phyloP scores from a whole-genome alignment of 768 basidiomycete species.

The Boletus tylopilopsis region DNA sequence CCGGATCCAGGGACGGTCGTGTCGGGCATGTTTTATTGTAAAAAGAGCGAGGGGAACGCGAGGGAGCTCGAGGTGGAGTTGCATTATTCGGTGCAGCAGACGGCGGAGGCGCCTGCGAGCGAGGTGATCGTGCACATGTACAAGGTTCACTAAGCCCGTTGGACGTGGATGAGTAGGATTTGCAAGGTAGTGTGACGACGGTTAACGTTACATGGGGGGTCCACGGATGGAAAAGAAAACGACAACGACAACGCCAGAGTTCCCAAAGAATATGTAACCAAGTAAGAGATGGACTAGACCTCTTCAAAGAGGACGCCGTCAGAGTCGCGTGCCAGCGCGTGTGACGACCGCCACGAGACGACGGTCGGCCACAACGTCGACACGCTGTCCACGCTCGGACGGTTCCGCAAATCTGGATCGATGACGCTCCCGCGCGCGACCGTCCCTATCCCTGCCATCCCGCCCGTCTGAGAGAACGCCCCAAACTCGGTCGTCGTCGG shows the following conservation, averaged over 20 bases:
- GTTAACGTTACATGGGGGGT: slow-evolving; percentile 7
- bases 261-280: background rate
- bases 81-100: slow-evolving; percentile 57
- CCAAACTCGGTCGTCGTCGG: slow-evolving; percentile 21
- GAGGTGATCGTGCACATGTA: slow-evolving; percentile 72
- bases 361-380: slow-evolving; percentile 2
- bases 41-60: slow-evolving; percentile 76
- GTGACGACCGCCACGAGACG: slow-evolving; percentile 7
- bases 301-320: background rate
- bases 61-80: slow-evolving; percentile 92
- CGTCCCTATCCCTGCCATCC: slow-evolving; percentile 49
- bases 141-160: slow-evolving; percentile 55
- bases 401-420: slow-evolving; percentile 8
- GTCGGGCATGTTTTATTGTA: slow-evolving; percentile 76
- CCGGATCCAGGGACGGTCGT: slow-evolving; percentile 60
- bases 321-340: background rate
- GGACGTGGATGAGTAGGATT: background rate
- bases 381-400: slow-evolving; percentile 13
- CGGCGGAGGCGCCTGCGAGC: slow-evolving; percentile 27
- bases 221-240: background rate
- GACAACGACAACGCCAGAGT: background rate
- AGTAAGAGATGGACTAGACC: background rate
- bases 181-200: slow-evolving; percentile 9
- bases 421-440: slow-evolving; percentile 33
- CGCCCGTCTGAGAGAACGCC: slow-evolving; percentile 9